These are phyloP conservation scores for Cladorrhinum sp. DNA, from an alignment of 2,329 filamentous ascomycete genomes.

Conservation along the genomic window DNA sequence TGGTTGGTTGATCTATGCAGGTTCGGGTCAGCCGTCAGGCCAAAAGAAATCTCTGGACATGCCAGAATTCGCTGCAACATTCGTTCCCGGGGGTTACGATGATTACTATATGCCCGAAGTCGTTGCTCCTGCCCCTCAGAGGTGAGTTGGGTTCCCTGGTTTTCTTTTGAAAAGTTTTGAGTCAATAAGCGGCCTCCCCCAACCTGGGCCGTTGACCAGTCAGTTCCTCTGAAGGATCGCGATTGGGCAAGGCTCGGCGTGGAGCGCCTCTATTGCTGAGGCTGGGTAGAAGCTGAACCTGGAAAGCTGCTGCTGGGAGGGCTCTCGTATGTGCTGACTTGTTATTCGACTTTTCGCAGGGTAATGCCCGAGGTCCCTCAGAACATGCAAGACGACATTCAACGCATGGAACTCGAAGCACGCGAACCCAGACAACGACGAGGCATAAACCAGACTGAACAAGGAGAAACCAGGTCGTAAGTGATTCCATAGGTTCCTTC, in stretches of 20 bases:
- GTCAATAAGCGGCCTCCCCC: slow-evolving; percentile 5
- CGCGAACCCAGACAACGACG: slow-evolving; percentile 44
- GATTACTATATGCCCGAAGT: slow-evolving; percentile 62
- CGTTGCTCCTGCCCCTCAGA: slow-evolving; percentile 55
- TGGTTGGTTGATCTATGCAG: slow-evolving; percentile 33
- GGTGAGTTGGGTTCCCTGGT: slow-evolving; percentile 40
- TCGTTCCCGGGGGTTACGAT: slow-evolving; percentile 56
- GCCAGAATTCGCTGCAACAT: slow-evolving; percentile 53
- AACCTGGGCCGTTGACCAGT: slow-evolving; percentile 12
- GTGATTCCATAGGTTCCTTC: slow-evolving; percentile 8
- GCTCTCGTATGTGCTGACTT: slow-evolving; percentile 29
- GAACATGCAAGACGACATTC: slow-evolving; percentile 93
- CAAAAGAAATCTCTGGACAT: slow-evolving; percentile 38
- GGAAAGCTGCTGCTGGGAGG: slow-evolving; percentile 14
- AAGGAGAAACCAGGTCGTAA: slow-evolving; percentile 28
- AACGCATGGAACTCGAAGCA: slow-evolving; percentile 83
- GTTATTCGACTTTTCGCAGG: slow-evolving; percentile 50
- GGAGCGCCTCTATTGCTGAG: slow-evolving; percentile 5
- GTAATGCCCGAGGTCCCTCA: slow-evolving; percentile 93
- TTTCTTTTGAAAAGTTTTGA: background rate
- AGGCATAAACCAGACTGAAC: slow-evolving; percentile 22
- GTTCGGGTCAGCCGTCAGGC: slow-evolving; percentile 18
- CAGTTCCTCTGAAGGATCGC: slow-evolving; percentile 10
- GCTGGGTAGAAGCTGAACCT: slow-evolving; percentile 17
- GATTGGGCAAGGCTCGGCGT: slow-evolving; percentile 18